Conservation (phyloP, 495 filamentous ascomycete genomes). For the Parathielavia appendiculata region DNA sequence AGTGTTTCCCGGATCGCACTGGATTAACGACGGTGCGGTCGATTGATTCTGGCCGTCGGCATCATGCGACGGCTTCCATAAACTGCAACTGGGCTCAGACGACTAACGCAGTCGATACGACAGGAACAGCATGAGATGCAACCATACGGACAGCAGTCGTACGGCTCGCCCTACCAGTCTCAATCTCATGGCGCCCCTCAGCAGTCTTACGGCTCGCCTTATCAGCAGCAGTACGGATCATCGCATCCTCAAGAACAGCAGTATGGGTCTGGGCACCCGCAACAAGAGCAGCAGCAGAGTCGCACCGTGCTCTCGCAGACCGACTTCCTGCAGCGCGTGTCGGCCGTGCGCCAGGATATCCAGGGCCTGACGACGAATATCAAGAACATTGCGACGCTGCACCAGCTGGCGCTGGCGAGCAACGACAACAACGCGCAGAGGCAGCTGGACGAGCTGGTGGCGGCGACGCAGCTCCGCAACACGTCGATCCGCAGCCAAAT, state of each 20-base stretch:
- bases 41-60: background rate
- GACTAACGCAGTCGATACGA: conserved; percentile 3
- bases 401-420: conserved; percentile 55
- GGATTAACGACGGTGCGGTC: background rate
- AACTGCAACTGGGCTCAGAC: background rate
- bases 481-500: conserved; percentile 62
- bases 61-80: background rate
- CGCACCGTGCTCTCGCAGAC: conserved; percentile 42
- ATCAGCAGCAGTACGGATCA: conserved; percentile 14
- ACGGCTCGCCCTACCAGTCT: conserved; percentile 14
- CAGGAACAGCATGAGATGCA: conserved; percentile 42
- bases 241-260: conserved; percentile 4
- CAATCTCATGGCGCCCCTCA: conserved; percentile 9
- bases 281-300: conserved; percentile 22
- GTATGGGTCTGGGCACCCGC: conserved; percentile 12
- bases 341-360: conserved; percentile 54
- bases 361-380: conserved; percentile 50
- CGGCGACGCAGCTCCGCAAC: conserved; percentile 62
- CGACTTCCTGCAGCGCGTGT: conserved; percentile 58
- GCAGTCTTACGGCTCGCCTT: conserved; percentile 12
- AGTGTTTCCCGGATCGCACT: conserved; percentile 15
- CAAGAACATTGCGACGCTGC: conserved; percentile 52
- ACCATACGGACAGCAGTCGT: conserved; percentile 19
- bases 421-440: conserved; percentile 44
- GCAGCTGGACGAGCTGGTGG: conserved; percentile 55